These are phyloP conservation scores for Calamus simplicifolius DNA, from an alignment of 176 grass and related monocot species.

Conservation along the genomic window DNA sequence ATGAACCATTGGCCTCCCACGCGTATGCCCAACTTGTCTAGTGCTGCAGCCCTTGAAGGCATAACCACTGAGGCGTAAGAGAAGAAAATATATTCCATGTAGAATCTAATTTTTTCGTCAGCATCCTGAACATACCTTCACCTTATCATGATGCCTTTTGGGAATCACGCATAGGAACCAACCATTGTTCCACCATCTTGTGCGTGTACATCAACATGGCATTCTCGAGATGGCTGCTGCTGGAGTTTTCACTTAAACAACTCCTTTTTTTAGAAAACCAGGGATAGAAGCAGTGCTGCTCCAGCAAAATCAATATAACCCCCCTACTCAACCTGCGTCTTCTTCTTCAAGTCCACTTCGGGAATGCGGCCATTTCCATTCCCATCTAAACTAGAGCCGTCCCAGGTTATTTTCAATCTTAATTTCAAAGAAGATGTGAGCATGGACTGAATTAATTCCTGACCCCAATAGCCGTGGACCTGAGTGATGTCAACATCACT, in stretches of 20 bases:
- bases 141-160: constrained; percentile 57
- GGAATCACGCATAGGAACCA: constrained; percentile 83
- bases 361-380: constrained; percentile 9
- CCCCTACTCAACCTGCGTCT: constrained; percentile 11
- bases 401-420: constrained; percentile 54
- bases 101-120: background rate
- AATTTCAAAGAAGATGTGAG: constrained; percentile 63
- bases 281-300: background rate
- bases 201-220: constrained; percentile 53
- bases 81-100: background rate
- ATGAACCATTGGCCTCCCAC: constrained; percentile 54
- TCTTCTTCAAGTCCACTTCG: constrained; percentile 23
- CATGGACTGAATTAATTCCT: constrained; percentile 69
- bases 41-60: constrained; percentile 37
- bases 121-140: constrained; percentile 65
- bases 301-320: constrained; percentile 5
- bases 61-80: constrained; percentile 9
- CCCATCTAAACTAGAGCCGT: constrained; percentile 27
- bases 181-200: constrained; percentile 88
- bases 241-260: constrained; percentile 15
- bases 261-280: constrained; percentile 7
- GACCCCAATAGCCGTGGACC: constrained; percentile 85
- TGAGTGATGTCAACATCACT: constrained; percentile 56
- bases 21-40: constrained; percentile 54
- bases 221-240: constrained; percentile 40